Base-by-base conservation (phyloP, 2,329 filamentous ascomycete species). In the Calonectria pauciramosa region DNA sequence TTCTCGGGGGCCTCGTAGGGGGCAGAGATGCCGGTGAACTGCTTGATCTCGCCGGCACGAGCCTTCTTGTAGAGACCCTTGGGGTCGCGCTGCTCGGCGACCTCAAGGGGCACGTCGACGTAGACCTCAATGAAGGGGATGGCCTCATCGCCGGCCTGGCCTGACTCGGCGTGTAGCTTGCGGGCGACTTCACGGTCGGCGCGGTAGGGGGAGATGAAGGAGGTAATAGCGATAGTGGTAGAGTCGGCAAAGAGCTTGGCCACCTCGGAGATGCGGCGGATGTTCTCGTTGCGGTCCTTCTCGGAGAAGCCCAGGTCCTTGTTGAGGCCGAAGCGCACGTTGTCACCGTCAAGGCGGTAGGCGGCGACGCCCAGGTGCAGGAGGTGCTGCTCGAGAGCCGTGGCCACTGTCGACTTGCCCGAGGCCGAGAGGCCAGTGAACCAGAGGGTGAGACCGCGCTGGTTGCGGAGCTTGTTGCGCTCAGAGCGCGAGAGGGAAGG, bases 1-100 rank as follows among this genome's bases (percentile, higher is more conserved):
- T 92, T 92, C 84, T 93, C 88, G 7, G 97, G 97, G 75, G 92
- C 95, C 91, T 99, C 97, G 85, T 99, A 99, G 2, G 97, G 97
- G 36, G 96, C 96, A 79, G 94, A 96, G 82, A 99, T 95, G 71
- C 97, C 97, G 1, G 97, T 99, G 85, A 99, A 99, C 80, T 99
- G 95, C 87, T 97, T 97, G 86, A 99, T 99, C 85, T 97, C 93
- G 56, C 97, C 97, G 67, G 94, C 93, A 56, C 96, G 90, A 16
- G 97, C 97, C 91, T 98, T 98, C 91, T 98, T 98, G 88, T 99
- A 99, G 75, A 99, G 88, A 7, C 96, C 97, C 92, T 99, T 99
- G 64, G 97, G 97, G 84, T 99, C 97, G 77, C 97, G 93, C 91
- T 96, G 90, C 91, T 99, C 96, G 47, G 97, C 96, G 56, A 97